phyloP scores from a whole-genome alignment of 2,329 filamentous ascomycete species.

The Seiridium unicorne region DNA sequence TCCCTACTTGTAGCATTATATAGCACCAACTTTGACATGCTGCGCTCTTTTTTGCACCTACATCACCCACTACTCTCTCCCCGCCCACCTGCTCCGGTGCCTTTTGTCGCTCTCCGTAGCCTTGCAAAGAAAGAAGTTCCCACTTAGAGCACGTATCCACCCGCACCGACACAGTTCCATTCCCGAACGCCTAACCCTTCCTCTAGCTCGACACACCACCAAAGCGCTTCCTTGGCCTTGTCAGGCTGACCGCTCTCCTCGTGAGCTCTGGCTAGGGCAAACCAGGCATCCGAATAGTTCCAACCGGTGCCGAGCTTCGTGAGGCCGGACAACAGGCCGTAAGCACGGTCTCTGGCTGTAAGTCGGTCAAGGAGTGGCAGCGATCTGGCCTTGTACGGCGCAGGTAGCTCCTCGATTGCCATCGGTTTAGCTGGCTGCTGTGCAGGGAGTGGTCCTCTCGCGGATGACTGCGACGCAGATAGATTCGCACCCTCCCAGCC shows the following conservation, averaged over 20 bases:
- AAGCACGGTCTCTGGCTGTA: constrained; percentile 87
- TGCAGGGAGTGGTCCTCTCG: constrained; percentile 10
- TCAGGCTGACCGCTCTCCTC: constrained; percentile 83
- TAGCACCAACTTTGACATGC: not conserved
- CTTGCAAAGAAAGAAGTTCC: not conserved
- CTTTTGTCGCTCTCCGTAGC: not conserved
- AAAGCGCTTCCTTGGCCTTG: constrained; percentile 88
- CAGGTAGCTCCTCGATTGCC: constrained; percentile 42
- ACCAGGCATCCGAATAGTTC: constrained; percentile 95
- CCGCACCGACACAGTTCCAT: constrained; percentile 70
- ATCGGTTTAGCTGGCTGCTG: constrained; percentile 14
- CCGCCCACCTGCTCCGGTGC: too few species aligned
- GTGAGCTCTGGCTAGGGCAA: constrained; percentile 79
- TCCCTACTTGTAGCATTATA: not conserved
- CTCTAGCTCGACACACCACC: constrained; percentile 97
- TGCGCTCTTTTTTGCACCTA: too few species aligned
- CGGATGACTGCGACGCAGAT: constrained; percentile 10
- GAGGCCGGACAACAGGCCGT: constrained; percentile 75
- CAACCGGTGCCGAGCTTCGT: constrained; percentile 85
- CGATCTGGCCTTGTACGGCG: constrained; percentile 55
- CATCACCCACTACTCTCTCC: too few species aligned
- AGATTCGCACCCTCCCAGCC: constrained; percentile 20
- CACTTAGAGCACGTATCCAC: constrained; percentile 62
- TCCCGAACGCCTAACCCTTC: constrained; percentile 76
- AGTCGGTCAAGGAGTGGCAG: constrained; percentile 76